Percentiles rank a stretch among this genome's conserved stretches.
Conservation (phyloP, 352 stramenopile species). For the Pythium rhizo-oryzae region DNA sequence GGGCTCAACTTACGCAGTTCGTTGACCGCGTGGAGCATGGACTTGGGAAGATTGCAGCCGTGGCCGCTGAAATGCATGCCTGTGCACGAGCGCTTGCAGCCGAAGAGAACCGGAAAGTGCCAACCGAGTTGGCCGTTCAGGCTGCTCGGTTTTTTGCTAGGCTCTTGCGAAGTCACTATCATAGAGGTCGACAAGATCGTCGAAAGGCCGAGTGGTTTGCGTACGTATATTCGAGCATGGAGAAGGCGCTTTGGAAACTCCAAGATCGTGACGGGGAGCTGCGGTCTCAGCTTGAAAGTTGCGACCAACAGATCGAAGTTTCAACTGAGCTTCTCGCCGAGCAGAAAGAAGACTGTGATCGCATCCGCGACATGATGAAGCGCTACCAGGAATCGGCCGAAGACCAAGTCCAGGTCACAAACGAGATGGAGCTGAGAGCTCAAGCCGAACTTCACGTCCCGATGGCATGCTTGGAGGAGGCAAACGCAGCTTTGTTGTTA, state of each 20-base stretch:
- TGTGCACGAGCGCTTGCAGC: slow-evolving; percentile 3
- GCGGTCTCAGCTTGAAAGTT: slow-evolving; percentile 12
- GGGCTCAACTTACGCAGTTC: slow-evolving; percentile 23
- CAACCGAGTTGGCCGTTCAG: slow-evolving; percentile 13
- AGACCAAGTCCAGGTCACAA: slow-evolving; percentile 65
- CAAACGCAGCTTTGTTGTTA: slow-evolving; percentile 56
- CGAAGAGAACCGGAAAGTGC: slow-evolving; percentile 5
- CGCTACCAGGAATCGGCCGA: slow-evolving; percentile 60
- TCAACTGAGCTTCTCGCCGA: slow-evolving; percentile 35
- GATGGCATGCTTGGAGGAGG: slow-evolving; percentile 67
- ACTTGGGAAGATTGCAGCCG: slow-evolving; percentile 24
- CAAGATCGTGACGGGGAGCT: slow-evolving; percentile 34
- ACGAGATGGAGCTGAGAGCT: slow-evolving; percentile 59
- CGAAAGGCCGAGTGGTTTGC: slow-evolving; percentile 27
- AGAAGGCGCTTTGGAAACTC: slow-evolving; percentile 46
- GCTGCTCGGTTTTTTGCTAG: slow-evolving; percentile 27
- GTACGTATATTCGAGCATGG: slow-evolving; percentile 37
- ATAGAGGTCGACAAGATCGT: slow-evolving; percentile 9
- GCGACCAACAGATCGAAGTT: slow-evolving; percentile 35
- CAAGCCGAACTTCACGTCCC: slow-evolving; percentile 61
- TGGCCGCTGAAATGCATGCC: slow-evolving; percentile 35
- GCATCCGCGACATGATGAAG: slow-evolving; percentile 59
- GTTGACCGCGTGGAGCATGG: slow-evolving; percentile 30
- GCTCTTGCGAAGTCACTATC: slow-evolving; percentile 28
- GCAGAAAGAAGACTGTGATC: slow-evolving; percentile 47